Percentiles rank a stretch among this genome's conserved stretches.
Evolutionary conservation across 345 rosid species (phyloP).

Genomic region (Murraya koenigii): DNA sequence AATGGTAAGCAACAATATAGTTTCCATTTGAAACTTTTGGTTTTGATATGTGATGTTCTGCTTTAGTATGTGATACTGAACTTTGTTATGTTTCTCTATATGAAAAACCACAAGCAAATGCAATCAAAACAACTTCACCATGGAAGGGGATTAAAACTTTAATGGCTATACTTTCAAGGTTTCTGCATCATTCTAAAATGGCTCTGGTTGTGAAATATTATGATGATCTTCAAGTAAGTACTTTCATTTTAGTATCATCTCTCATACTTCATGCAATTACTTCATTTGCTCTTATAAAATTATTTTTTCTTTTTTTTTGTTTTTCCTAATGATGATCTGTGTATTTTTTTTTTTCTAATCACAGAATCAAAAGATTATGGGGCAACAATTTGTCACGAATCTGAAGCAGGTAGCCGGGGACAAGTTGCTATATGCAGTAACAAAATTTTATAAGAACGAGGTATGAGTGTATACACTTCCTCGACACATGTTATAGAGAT

Average conservation of each 20-base stretch:
- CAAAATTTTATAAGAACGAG: constrained; percentile 10
- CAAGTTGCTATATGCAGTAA: background rate
- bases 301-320: too few species aligned
- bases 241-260: background rate
- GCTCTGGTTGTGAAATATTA: background rate
- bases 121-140: background rate
- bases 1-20: background rate
- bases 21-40: background rate
- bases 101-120: background rate
- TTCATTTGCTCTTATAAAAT: background rate
- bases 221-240: constrained; percentile 19
- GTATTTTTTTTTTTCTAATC: background rate
- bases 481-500: background rate
- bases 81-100: background rate
- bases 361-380: constrained; percentile 14
- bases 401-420: constrained; percentile 12
- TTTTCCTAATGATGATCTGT: background rate
- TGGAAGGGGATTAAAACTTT: background rate
- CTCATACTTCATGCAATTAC: background rate
- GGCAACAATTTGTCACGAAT: background rate
- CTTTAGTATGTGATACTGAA: background rate
- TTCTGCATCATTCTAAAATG: constrained; percentile 12
- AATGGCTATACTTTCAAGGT: constrained; percentile 7
- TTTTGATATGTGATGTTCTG: background rate
- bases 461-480: constrained; percentile 1